Conservation (phyloP, 352 stramenopile species). For the Globisporangium spinosum region DNA sequence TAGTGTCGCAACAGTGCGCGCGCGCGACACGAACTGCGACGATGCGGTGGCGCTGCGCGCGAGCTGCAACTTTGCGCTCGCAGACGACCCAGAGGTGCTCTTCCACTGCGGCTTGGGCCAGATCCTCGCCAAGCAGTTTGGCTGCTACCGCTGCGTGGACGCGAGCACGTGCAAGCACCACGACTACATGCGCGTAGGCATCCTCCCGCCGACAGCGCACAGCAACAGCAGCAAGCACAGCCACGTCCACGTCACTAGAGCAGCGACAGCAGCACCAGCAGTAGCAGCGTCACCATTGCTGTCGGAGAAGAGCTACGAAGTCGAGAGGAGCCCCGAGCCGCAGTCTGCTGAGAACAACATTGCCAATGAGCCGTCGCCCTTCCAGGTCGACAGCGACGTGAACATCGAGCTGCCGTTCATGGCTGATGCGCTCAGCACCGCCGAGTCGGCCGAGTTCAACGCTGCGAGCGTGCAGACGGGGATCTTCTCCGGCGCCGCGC, state of each 20-base stretch:
- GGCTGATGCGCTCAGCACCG: slow-evolving; percentile 21
- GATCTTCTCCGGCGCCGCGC: background rate
- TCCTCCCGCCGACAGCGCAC: background rate
- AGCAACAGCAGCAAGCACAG: slow-evolving; percentile 9
- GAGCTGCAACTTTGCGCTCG: slow-evolving; percentile 10
- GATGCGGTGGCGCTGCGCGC: slow-evolving; percentile 18
- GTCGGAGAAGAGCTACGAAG: background rate
- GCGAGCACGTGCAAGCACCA: slow-evolving; percentile 21
- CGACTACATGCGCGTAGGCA: slow-evolving; percentile 4
- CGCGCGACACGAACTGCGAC: slow-evolving; percentile 33
- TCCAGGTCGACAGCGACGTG: background rate
- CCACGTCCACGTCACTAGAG: background rate
- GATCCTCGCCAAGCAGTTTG: slow-evolving; percentile 38
- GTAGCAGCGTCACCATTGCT: background rate
- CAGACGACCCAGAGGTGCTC: slow-evolving; percentile 16
- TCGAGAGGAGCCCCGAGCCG: background rate
- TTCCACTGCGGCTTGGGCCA: slow-evolving; percentile 23
- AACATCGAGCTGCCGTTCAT: slow-evolving; percentile 15
- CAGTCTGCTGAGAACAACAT: background rate
- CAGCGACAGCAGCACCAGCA: background rate
- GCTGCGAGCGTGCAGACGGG: background rate
- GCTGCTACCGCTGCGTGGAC: slow-evolving; percentile 57
- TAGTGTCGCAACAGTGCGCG: background rate
- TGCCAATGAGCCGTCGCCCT: background rate
- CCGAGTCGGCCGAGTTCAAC: slow-evolving; percentile 10